These are phyloP conservation scores for Tulasnella calospora DNA, from an alignment of 768 basidiomycete species.

Conservation along the genomic window DNA sequence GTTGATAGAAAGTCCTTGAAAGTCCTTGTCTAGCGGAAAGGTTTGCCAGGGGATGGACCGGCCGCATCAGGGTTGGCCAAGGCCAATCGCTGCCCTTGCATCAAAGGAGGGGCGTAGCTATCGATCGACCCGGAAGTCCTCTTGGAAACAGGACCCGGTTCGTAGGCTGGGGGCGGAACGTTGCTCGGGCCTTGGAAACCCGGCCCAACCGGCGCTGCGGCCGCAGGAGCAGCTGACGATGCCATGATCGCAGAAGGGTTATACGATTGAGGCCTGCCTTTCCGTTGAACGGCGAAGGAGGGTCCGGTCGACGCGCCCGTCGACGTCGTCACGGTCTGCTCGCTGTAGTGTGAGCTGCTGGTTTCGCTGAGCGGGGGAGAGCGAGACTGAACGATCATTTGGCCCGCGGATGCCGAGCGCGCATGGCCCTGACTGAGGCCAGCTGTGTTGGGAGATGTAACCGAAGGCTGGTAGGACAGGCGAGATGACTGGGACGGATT, in stretches of 20 bases:
- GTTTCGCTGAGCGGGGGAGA: neutral
- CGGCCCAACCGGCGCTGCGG: neutral
- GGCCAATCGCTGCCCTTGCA: conserved; percentile 6
- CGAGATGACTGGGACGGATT: neutral
- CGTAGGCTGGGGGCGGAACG: neutral
- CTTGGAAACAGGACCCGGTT: neutral
- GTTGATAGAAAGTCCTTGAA: neutral
- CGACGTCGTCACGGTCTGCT: neutral
- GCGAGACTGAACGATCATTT: neutral
- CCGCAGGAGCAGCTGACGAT: neutral
- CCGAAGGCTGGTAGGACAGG: neutral
- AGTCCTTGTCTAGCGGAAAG: neutral
- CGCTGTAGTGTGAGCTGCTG: neutral
- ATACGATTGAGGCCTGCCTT: conserved; percentile 8
- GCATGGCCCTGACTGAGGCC: neutral
- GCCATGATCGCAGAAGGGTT: neutral
- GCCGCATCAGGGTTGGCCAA: conserved; percentile 7
- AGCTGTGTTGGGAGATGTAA: too few relatives aligned
- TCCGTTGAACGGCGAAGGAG: neutral
- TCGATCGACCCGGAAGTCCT: neutral
- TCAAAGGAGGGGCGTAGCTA: neutral
- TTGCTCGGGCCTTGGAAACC: neutral
- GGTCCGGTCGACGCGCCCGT: neutral
- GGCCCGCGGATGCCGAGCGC: neutral
- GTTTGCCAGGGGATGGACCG: neutral